Conservation (phyloP, 2,329 filamentous ascomycete genomes). For the Exophiala viscosa region DNA sequence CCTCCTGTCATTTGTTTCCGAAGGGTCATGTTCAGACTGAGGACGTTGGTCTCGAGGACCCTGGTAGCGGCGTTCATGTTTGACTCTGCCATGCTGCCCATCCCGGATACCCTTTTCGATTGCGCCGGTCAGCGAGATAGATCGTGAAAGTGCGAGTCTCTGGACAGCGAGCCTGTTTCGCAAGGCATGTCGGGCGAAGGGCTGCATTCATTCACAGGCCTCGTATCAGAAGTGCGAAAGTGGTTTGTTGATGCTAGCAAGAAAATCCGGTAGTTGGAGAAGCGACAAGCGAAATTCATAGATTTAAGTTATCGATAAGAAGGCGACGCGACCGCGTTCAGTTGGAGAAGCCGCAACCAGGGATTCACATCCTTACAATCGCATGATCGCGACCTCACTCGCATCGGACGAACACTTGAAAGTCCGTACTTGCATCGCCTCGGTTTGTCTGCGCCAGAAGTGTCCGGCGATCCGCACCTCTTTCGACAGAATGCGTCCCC, state of each 20-base stretch:
- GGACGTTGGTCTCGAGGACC: background rate
- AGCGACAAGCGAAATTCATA: too few species aligned
- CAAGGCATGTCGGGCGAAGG: constrained; percentile 13
- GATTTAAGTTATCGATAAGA: background rate
- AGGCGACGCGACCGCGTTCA: background rate
- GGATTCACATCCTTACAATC: too few species aligned
- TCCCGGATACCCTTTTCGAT: constrained; percentile 64
- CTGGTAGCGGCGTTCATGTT: constrained; percentile 12
- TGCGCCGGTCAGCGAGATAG: constrained; percentile 62
- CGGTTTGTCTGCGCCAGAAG: too few species aligned
- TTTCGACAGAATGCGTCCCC: background rate
- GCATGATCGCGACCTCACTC: too few species aligned
- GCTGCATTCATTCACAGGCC: constrained; percentile 21
- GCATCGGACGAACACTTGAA: background rate
- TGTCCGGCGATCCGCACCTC: too few species aligned
- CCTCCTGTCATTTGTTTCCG: background rate
- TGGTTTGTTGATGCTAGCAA: background rate
- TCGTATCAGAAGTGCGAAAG: background rate
- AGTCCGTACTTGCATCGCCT: background rate
- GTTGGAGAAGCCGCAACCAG: background rate
- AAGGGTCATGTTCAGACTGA: background rate
- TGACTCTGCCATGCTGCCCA: constrained; percentile 20
- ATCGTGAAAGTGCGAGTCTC: constrained; percentile 30
- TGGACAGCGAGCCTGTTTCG: constrained; percentile 14
- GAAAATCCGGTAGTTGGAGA: background rate